phyloP scores from a whole-genome alignment of 352 stramenopile genomes.

The Phytophthora niederhauseri region DNA sequence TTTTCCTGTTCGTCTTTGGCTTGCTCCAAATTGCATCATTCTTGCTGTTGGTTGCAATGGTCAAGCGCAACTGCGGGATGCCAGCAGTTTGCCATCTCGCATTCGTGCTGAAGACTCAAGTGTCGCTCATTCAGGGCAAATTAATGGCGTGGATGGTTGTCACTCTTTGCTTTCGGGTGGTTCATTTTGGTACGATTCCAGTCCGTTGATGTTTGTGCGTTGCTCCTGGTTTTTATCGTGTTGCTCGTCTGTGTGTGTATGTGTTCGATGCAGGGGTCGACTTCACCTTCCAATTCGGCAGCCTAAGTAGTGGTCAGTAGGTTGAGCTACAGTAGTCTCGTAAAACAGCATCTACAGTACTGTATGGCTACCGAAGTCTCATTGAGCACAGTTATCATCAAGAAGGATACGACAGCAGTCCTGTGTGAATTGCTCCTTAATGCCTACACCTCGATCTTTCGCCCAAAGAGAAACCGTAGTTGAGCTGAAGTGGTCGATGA shows the following conservation, averaged over 20 bases:
- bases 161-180: slow-evolving; percentile 13
- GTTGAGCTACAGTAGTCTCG: not conserved
- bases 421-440: too few species aligned
- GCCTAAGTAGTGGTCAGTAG: not conserved
- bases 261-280: slow-evolving; percentile 8
- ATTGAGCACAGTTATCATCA: too few species aligned
- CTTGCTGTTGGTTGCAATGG: slow-evolving; percentile 11
- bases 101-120: slow-evolving; percentile 37
- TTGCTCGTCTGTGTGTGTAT: not conserved
- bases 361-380: too few species aligned
- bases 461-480: too few species aligned
- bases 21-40: slow-evolving; percentile 31
- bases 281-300: slow-evolving; percentile 11
- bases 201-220: not conserved
- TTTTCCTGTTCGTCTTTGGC: slow-evolving; percentile 26
- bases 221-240: too few species aligned
- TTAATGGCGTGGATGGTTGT: slow-evolving; percentile 15
- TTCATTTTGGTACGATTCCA: slow-evolving; percentile 16
- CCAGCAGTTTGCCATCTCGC: slow-evolving; percentile 25
- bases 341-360: too few species aligned
- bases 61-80: slow-evolving; percentile 24
- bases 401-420: too few species aligned
- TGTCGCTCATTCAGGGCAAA: slow-evolving; percentile 26
- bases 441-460: too few species aligned
- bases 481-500: too few species aligned